Evolutionary conservation across 371 early-diverging fungal genomes (phyloP).

Genomic region (Apophysomyces variabilis): DNA sequence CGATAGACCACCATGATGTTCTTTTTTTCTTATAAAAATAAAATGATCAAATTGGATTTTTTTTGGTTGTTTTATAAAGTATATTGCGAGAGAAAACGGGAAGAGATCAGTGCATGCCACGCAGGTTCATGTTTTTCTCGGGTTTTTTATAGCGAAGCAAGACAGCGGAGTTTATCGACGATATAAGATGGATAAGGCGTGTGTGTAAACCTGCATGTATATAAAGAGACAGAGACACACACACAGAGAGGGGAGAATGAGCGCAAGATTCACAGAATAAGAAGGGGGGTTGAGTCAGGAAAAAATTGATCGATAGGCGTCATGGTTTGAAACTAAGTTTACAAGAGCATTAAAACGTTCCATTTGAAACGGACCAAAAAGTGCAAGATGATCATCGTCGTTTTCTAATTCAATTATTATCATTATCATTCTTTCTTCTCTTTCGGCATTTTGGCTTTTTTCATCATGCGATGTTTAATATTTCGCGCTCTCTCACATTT

Average conservation of each 20-base stretch:
- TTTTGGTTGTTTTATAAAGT: background rate
- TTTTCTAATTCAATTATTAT: background rate
- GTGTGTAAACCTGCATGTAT: too few relatives aligned
- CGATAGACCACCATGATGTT: slow-evolving; percentile 44
- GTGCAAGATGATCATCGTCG: too few relatives aligned
- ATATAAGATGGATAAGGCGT: background rate
- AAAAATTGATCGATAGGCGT: too few relatives aligned
- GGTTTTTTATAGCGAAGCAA: background rate
- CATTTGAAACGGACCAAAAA: too few relatives aligned
- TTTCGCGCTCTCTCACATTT: too few relatives aligned
- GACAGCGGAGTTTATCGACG: slow-evolving; percentile 5
- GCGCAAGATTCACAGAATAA: too few relatives aligned
- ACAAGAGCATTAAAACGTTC: too few relatives aligned
- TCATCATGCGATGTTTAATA: background rate
- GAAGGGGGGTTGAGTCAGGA: too few relatives aligned
- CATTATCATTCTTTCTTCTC: background rate
- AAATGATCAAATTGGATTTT: background rate
- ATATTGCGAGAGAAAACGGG: background rate
- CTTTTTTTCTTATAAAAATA: background rate
- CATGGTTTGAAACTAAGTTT: too few relatives aligned
- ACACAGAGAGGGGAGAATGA: too few relatives aligned
- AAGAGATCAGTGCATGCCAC: background rate
- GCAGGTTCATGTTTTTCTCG: background rate
- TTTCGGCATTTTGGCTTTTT: background rate
- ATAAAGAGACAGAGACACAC: too few relatives aligned